phyloP scores from a whole-genome alignment of 148 eudicot genomes.

The Spergularia marina region DNA sequence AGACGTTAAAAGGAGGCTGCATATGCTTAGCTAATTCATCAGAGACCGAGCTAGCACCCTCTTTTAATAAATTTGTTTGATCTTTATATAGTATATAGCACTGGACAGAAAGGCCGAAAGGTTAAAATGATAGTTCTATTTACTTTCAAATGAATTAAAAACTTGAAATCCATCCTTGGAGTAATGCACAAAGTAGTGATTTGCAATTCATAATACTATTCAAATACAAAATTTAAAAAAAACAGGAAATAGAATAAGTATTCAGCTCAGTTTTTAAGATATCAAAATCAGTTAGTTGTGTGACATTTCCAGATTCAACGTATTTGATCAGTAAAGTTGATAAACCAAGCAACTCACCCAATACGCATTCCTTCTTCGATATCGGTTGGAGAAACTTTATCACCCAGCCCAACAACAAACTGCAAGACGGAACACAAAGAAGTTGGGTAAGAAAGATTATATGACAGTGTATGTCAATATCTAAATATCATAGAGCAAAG shows the following conservation, averaged over 20 bases:
- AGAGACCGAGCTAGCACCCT: not conserved
- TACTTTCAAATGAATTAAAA: too few relatives aligned
- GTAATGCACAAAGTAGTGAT: too few relatives aligned
- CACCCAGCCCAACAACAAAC: conserved; percentile 99
- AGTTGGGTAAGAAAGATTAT: conserved; percentile 18
- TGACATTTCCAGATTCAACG: not conserved
- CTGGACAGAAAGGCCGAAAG: not conserved
- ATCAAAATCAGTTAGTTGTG: too few relatives aligned
- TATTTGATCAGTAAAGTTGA: not conserved
- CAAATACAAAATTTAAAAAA: too few relatives aligned
- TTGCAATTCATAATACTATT: too few relatives aligned
- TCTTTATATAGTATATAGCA: not conserved
- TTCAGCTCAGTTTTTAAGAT: too few relatives aligned
- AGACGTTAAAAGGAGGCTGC: not conserved
- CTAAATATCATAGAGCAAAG: not conserved
- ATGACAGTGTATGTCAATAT: not conserved
- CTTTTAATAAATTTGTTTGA: too few relatives aligned
- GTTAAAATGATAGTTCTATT: not conserved
- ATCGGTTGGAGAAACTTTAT: conserved; percentile 98
- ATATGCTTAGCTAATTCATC: not conserved
- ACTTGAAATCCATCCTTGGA: too few relatives aligned
- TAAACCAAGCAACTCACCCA: conserved; percentile 56
- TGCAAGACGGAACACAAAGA: conserved; percentile 30
- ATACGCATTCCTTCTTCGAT: conserved; percentile 99
- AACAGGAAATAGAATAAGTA: too few relatives aligned